A percentile compares a stretch with the other conserved stretches of the same genome.
phyloP scores from a whole-genome alignment of 371 early-diverging fungal genomes.

The Blakeslea trispora region DNA sequence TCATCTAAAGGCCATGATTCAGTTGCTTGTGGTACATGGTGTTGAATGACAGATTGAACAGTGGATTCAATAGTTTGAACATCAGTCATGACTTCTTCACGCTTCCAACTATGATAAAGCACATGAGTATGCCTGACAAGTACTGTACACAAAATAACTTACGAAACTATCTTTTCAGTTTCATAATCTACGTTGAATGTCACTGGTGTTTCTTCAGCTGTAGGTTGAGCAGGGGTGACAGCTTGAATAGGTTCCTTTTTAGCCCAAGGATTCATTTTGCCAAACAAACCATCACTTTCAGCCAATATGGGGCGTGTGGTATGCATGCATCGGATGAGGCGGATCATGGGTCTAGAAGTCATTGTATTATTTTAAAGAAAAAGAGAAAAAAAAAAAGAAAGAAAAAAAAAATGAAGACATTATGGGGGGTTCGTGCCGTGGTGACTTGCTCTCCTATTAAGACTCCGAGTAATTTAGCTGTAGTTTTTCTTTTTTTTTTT shows the following conservation, averaged over 20 bases:
- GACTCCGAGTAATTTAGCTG: too few relatives aligned
- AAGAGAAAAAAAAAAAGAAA: slow-evolving; percentile 6
- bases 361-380: slow-evolving; percentile 11
- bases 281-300: slow-evolving; percentile 33
- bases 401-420: too few relatives aligned
- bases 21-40: slow-evolving; percentile 25
- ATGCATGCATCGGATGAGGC: slow-evolving; percentile 12
- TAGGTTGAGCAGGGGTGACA: slow-evolving; percentile 28
- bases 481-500: neutral
- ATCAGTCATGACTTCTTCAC: slow-evolving; percentile 23
- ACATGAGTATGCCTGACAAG: slow-evolving; percentile 3
- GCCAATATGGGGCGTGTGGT: slow-evolving; percentile 18
- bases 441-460: too few relatives aligned
- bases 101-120: slow-evolving; percentile 36
- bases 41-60: slow-evolving; percentile 35
- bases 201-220: slow-evolving; percentile 12
- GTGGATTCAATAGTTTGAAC: slow-evolving; percentile 29
- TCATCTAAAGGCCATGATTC: slow-evolving; percentile 28
- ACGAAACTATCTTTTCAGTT: slow-evolving; percentile 31
- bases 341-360: slow-evolving; percentile 22
- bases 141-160: slow-evolving; percentile 16
- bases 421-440: too few relatives aligned
- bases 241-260: slow-evolving; percentile 27
- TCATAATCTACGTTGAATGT: slow-evolving; percentile 40
- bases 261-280: slow-evolving; percentile 52